phyloP scores from a whole-genome alignment of 148 eudicot genomes.

The Polygonum aviculare region DNA sequence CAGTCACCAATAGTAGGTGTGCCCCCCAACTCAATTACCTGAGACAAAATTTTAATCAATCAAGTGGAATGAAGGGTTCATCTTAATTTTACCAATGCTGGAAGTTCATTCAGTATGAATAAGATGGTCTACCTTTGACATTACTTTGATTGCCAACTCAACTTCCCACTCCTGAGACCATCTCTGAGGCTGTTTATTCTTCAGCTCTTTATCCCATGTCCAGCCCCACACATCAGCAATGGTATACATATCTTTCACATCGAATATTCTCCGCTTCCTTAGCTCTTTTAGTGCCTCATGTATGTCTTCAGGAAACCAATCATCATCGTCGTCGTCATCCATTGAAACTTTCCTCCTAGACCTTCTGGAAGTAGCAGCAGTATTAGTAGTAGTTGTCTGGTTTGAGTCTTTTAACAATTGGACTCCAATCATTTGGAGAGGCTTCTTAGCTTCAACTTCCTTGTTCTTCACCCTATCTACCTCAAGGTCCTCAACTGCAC shows the following conservation, averaged over 20 bases:
- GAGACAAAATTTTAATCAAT: constrained; percentile 15
- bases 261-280: constrained; percentile 59
- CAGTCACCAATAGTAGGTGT: constrained; percentile 95
- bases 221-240: constrained; percentile 98
- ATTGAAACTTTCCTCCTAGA: constrained; percentile 44
- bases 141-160: constrained; percentile 73
- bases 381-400: constrained; percentile 26
- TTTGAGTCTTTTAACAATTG: constrained; percentile 73
- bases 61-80: neutral
- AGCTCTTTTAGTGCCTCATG: constrained; percentile 79
- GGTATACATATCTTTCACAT: constrained; percentile 90
- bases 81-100: neutral
- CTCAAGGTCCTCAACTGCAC: constrained; percentile 22
- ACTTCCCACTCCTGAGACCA: constrained; percentile 99
- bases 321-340: constrained; percentile 86
- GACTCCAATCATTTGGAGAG: constrained; percentile 91
- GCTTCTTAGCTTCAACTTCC: constrained; percentile 70
- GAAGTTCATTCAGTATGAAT: neutral
- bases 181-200: constrained; percentile 61
- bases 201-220: constrained; percentile 93
- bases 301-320: constrained; percentile 83
- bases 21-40: constrained; percentile 93
- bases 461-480: constrained; percentile 66
- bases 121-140: constrained; percentile 59
- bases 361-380: constrained; percentile 42